Base-by-base conservation (phyloP, 2,329 filamentous ascomycete species). In the Thermothelomyces thermophilus region DNA sequence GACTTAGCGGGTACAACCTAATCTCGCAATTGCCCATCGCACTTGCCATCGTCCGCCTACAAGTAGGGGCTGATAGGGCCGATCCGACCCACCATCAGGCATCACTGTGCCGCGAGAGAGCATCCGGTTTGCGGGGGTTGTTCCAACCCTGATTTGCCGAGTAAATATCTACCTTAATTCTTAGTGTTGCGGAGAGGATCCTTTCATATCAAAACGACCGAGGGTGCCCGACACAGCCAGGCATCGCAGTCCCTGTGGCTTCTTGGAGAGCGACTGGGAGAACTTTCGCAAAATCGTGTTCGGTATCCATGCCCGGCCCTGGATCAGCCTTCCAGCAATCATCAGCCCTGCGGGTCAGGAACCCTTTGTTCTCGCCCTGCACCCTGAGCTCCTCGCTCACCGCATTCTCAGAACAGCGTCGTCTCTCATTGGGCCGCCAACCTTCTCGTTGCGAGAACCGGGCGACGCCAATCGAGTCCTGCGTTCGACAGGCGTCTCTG, bases 41-140 rank as follows among this genome's bases (percentile, higher is more conserved):
- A 39, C 49, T 39, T 47, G 44, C 49, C 44, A 19, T 13, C 28
- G 3, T 13, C 16, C 17, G 36, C 33, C 17, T n/a, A 11, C 4
- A 13, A 36, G 13, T 17, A 17, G 40, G 24, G 5, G 9, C 24
- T 26, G 5, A 9, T 17, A 28, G 30, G 20, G n/a, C 35, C 41
- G 19, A 19, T 2, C 40, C 22, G 24, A 19, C 33, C 46, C 37
- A 17, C 30, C 34, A 30, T 40, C 43, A 51, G 43, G 49, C 39
- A 36, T 33, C 46, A 49, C 33, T 43, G 46, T 26, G 46, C 46
- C 46, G 24, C 40, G 13, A 34, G 6, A 28, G 13, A 33, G 47
- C 47, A 30, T 34, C 47, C 41, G 26, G 41, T 5, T 39, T 45
- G 47, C 41, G 47, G 47, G n/a, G 22, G 28, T 41, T 33, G 39